Conservation (phyloP, 2,329 filamentous ascomycete genomes). For the Rhynchosporium agropyri region DNA sequence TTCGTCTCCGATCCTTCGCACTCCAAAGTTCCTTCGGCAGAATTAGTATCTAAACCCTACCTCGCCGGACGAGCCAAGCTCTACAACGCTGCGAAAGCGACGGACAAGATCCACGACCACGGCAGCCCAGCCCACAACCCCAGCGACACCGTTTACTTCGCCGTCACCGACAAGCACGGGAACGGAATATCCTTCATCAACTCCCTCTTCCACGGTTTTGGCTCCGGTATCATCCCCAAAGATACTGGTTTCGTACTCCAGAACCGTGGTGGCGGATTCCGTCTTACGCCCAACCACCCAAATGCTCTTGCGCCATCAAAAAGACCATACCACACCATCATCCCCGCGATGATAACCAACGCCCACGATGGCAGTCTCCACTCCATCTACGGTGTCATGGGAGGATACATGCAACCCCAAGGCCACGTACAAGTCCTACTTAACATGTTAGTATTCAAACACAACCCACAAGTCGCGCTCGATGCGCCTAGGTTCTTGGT, state of each 20-base stretch:
- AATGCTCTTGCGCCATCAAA: conserved; percentile 82
- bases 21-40: conserved; percentile 66
- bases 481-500: conserved; percentile 93
- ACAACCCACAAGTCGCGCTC: conserved; percentile 83
- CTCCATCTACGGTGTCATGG: conserved; percentile 94
- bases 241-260: conserved; percentile 93
- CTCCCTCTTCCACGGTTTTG: conserved; percentile 89
- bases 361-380: conserved; percentile 72
- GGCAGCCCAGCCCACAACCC: conserved; percentile 84
- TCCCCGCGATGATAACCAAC: conserved; percentile 87
- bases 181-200: conserved; percentile 98
- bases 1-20: conserved; percentile 84
- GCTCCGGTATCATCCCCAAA: conserved; percentile 80
- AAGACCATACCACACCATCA: conserved; percentile 96
- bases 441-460: conserved; percentile 81
- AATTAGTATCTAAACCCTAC: conserved; percentile 73
- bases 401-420: conserved; percentile 97
- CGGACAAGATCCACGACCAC: conserved; percentile 58
- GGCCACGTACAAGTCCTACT: conserved; percentile 92
- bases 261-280: conserved; percentile 89
- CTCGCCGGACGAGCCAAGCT: conserved; percentile 68
- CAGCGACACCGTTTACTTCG: conserved; percentile 94
- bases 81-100: conserved; percentile 59
- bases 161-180: conserved; percentile 76
- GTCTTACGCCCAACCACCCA: conserved; percentile 69